A percentile compares a stretch with the other conserved stretches of the same genome.
Evolutionary conservation across 2,329 filamentous ascomycete species (phyloP).

Genomic region (Cladosporium colombiae): DNA sequence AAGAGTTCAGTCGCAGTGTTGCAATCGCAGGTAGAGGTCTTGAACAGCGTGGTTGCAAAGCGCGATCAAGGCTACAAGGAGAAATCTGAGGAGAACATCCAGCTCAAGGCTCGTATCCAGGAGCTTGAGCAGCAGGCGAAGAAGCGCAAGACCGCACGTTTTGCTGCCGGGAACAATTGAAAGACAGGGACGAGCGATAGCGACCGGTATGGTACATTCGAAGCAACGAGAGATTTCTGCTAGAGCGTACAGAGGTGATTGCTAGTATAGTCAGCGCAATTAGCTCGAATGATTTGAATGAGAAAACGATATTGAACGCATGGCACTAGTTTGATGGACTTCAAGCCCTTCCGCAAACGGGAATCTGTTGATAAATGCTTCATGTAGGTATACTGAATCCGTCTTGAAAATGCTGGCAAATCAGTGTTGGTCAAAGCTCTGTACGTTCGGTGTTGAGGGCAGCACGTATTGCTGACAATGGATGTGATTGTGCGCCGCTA

Average conservation of each 20-base stretch:
- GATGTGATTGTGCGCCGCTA: no score
- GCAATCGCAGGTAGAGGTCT: neutral
- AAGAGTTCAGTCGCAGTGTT: neutral
- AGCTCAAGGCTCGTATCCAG: neutral
- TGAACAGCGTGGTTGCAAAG: neutral
- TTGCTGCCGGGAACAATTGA: neutral
- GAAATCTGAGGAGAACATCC: neutral
- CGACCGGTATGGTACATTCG: neutral
- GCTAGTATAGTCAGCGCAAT: neutral
- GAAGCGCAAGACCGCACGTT: neutral
- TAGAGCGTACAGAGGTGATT: neutral
- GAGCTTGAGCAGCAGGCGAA: neutral
- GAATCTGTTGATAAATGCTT: neutral
- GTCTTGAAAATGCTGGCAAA: no score
- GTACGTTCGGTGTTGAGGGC: no score
- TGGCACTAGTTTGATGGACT: no score
- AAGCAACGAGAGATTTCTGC: neutral
- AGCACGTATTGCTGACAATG: no score
- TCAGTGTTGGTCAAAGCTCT: no score
- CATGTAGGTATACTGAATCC: no score
- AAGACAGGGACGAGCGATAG: neutral
- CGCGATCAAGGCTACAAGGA: neutral
- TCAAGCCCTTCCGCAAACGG: no score
- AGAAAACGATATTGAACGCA: neutral
- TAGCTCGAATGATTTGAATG: neutral